phyloP scores from a whole-genome alignment of 106 monocot genomes.

The Iris macrosiphon region DNA sequence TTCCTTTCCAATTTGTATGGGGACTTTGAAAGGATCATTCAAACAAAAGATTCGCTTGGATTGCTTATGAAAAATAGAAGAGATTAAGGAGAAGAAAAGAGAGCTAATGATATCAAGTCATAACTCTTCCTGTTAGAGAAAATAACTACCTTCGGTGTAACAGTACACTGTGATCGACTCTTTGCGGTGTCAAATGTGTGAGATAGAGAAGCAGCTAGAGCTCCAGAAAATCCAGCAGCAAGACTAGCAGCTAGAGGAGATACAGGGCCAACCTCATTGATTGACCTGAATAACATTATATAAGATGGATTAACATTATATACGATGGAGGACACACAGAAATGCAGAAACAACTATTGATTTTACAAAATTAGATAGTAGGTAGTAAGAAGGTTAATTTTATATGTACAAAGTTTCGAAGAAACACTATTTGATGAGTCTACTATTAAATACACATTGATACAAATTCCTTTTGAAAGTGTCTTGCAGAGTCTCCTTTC shows the following conservation, averaged over 20 bases:
- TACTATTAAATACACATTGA: neutral
- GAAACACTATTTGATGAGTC: no score
- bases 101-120: no score
- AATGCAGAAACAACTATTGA: neutral
- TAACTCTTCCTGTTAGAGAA: neutral
- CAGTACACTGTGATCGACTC: slow-evolving; percentile 70
- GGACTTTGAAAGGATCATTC: no score
- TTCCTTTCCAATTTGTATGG: no score
- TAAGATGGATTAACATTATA: no score
- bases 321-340: neutral
- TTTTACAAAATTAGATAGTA: neutral
- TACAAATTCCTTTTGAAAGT: no score
- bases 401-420: neutral
- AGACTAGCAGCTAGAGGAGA: slow-evolving; percentile 71
- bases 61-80: no score
- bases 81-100: no score
- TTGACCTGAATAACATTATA: slow-evolving; percentile 39
- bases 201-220: slow-evolving; percentile 79
- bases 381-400: neutral
- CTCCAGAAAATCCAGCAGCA: slow-evolving; percentile 86
- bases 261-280: slow-evolving; percentile 66
- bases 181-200: slow-evolving; percentile 94
- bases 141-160: slow-evolving; percentile 66
- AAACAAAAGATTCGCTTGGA: no score
- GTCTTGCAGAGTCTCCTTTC: no score